phyloP scores from a whole-genome alignment of 163 green algal species.

The Prototheca cutis region DNA sequence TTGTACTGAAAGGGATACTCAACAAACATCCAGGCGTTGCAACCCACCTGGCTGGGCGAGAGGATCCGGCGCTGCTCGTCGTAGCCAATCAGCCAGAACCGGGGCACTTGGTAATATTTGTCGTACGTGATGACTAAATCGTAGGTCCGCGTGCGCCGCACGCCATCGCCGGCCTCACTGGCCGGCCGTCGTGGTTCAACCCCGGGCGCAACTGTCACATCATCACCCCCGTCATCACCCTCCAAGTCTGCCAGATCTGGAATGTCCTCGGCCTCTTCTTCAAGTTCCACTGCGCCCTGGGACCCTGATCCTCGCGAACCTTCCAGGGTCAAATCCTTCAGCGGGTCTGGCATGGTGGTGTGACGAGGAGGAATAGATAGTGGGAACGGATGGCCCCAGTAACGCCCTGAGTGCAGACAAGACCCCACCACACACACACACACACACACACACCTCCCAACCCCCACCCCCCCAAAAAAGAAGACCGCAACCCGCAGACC shows the following conservation, averaged over 20 bases:
- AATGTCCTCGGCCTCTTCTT: conserved; percentile 38
- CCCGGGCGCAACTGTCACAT: conserved; percentile 37
- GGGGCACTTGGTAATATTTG: conserved; percentile 67
- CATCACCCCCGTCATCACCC: conserved; percentile 46
- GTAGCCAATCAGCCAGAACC: conserved; percentile 85
- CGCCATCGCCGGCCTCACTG: conserved; percentile 23
- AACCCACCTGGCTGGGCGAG: conserved; percentile 49
- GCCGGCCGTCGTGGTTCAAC: neutral
- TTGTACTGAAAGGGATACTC: neutral
- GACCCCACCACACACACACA: too few relatives aligned
- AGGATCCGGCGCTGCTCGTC: conserved; percentile 61
- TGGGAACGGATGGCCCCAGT: too few relatives aligned
- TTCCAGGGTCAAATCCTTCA: neutral
- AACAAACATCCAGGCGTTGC: too few relatives aligned
- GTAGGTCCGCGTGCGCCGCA: conserved; percentile 75
- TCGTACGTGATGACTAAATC: conserved; percentile 90
- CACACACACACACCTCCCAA: too few relatives aligned
- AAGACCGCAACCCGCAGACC: neutral
- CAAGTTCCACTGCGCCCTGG: neutral
- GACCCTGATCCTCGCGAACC: conserved; percentile 3
- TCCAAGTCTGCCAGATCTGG: conserved; percentile 64
- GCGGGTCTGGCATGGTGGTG: neutral
- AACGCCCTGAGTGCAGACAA: too few relatives aligned
- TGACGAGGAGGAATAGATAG: too few relatives aligned
- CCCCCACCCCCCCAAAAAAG: too few relatives aligned